Conservation (phyloP, 192 early-diverging fungal genomes). For the Backusella tuberculispora region DNA sequence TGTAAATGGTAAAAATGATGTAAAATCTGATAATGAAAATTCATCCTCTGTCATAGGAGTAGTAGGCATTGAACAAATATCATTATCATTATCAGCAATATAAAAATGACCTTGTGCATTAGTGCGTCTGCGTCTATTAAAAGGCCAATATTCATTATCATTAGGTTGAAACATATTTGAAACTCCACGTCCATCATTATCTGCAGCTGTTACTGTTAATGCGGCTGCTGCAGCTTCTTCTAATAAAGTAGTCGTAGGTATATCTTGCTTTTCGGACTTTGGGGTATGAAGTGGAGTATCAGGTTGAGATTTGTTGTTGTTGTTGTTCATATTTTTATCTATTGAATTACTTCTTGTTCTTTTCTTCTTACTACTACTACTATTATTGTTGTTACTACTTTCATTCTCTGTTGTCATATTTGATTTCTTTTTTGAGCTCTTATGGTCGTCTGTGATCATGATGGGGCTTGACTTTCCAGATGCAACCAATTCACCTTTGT, state of each 20-base stretch:
- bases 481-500: conserved; percentile 67
- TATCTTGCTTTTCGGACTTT: conserved; percentile 8
- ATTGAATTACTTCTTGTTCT: neutral
- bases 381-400: conserved; percentile 7
- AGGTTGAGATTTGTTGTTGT: neutral
- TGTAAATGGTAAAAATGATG: conserved; percentile 17
- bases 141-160: conserved; percentile 32
- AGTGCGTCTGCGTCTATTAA: conserved; percentile 41
- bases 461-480: conserved; percentile 87
- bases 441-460: conserved; percentile 98
- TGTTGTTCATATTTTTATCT: neutral
- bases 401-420: conserved; percentile 5
- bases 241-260: neutral
- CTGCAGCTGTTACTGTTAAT: neutral
- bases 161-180: neutral
- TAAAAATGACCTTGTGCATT: conserved; percentile 28
- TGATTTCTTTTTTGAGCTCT: conserved; percentile 67
- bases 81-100: conserved; percentile 21
- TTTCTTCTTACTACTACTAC: neutral
- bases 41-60: conserved; percentile 18
- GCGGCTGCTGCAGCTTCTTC: neutral
- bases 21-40: conserved; percentile 29
- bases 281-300: neutral
- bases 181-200: neutral
- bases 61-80: neutral